These are phyloP conservation scores for Cystobasidium sp. DNA, from an alignment of 1,284 basidiomycete species.

Conservation along the genomic window DNA sequence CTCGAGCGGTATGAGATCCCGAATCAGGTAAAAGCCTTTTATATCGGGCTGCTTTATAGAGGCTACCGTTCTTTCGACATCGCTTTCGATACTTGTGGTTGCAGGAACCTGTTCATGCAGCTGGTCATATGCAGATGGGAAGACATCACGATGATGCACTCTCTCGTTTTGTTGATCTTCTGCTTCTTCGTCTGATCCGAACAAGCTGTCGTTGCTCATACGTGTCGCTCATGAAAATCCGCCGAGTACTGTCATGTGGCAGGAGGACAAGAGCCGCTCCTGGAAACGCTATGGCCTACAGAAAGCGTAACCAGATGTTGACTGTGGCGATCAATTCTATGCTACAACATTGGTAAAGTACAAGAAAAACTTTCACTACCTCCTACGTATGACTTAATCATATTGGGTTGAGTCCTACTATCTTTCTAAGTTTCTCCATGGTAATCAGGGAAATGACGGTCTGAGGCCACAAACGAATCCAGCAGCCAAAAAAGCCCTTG, in stretches of 20 bases:
- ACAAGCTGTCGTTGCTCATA: conserved; percentile 45
- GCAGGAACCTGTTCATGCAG: neutral
- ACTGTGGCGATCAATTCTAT: neutral
- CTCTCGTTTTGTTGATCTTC: neutral
- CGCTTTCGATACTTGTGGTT: neutral
- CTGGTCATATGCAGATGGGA: neutral
- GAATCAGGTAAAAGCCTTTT: conserved; percentile 47
- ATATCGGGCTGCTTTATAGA: neutral
- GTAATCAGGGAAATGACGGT: conserved; percentile 49
- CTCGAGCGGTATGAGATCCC: conserved; percentile 37
- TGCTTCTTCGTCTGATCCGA: conserved; percentile 46
- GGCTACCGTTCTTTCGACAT: neutral
- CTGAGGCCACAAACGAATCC: conserved; percentile 52
- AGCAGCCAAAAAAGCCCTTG: conserved; percentile 48
- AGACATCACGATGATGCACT: neutral
- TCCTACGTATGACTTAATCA: conserved; percentile 8
- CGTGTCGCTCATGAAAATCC: neutral
- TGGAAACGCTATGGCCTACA: no score
- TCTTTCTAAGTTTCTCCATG: conserved; percentile 49
- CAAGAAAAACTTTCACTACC: neutral
- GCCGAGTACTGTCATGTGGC: neutral
- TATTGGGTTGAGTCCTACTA: conserved; percentile 48
- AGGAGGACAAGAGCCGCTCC: neutral
- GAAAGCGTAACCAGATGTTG: neutral
- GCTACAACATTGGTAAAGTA: neutral